These are phyloP conservation scores for Aphanomyces astaci DNA, from an alignment of 352 stramenopile species.

Conservation along the genomic window DNA sequence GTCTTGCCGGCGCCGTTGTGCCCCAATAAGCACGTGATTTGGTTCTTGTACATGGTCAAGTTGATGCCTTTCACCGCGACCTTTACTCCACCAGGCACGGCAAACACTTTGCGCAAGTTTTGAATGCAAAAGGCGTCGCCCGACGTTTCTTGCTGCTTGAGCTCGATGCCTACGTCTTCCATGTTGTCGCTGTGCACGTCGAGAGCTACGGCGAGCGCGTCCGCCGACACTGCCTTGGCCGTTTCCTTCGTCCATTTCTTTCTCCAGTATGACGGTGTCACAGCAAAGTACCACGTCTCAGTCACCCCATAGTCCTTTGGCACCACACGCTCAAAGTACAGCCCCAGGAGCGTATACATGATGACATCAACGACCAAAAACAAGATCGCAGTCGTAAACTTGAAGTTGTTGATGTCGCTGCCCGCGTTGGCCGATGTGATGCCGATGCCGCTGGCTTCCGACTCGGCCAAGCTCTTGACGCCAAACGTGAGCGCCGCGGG, in stretches of 20 bases:
- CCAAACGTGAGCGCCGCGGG: conserved; percentile 61
- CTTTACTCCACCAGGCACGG: conserved; percentile 69
- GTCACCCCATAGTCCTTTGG: conserved; percentile 86
- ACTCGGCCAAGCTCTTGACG: conserved; percentile 45
- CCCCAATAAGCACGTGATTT: conserved; percentile 66
- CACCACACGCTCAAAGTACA: conserved; percentile 90
- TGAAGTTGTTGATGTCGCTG: conserved; percentile 51
- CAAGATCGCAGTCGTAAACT: conserved; percentile 43
- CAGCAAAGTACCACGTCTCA: conserved; percentile 89
- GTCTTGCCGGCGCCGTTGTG: conserved; percentile 78
- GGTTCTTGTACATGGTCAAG: conserved; percentile 57
- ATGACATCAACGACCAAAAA: conserved; percentile 85
- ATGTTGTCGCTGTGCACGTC: conserved; percentile 27
- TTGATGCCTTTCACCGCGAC: conserved; percentile 78
- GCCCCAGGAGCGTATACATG: conserved; percentile 80
- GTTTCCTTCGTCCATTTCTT: conserved; percentile 19
- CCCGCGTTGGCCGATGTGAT: conserved; percentile 39
- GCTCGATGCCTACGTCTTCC: conserved; percentile 29
- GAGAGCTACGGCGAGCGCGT: conserved; percentile 5
- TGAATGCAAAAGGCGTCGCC: conserved; percentile 50
- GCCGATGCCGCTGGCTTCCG: conserved; percentile 43
- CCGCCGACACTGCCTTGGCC: conserved; percentile 15
- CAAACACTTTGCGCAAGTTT: conserved; percentile 66
- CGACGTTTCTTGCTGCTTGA: conserved; percentile 43
- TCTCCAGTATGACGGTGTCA: conserved; percentile 81